Percentiles rank a stretch among this genome's conserved stretches.
These are phyloP conservation scores for Magnusiomyces suaveolens DNA, from an alignment of 1,139 yeast genomes.

Conservation along the genomic window DNA sequence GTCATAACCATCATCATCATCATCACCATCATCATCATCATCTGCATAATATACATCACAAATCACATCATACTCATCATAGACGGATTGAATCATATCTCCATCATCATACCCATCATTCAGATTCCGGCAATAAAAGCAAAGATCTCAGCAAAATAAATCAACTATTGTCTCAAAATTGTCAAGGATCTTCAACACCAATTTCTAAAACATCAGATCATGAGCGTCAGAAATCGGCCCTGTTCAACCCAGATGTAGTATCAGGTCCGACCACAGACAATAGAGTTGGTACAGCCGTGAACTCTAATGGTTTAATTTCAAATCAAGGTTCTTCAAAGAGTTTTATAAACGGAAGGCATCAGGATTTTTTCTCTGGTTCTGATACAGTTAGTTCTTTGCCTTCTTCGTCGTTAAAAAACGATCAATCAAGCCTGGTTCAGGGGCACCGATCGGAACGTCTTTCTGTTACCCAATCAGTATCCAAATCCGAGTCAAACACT, in stretches of 20 bases:
- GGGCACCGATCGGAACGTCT: too few species aligned
- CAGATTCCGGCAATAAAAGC: not conserved
- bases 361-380: not conserved
- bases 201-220: not conserved
- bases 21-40: not conserved
- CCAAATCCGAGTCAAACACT: too few species aligned
- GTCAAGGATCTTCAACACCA: not conserved
- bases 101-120: too few species aligned
- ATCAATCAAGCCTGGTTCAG: too few species aligned
- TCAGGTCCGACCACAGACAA: too few species aligned
- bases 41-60: not conserved
- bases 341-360: not conserved
- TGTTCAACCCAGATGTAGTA: not conserved
- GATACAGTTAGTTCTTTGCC: not conserved
- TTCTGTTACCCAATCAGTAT: too few species aligned
- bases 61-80: not conserved
- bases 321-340: not conserved
- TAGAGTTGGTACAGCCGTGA: too few species aligned
- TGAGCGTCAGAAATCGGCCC: not conserved
- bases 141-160: not conserved
- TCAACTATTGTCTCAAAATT: not conserved
- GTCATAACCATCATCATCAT: not conserved
- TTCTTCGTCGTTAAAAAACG: not conserved
- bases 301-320: too few species aligned
- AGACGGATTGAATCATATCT: too few species aligned